Percentiles rank a stretch among this genome's conserved stretches.
Conservation (phyloP, 352 stramenopile species). For the Globisporangium viniferum region DNA sequence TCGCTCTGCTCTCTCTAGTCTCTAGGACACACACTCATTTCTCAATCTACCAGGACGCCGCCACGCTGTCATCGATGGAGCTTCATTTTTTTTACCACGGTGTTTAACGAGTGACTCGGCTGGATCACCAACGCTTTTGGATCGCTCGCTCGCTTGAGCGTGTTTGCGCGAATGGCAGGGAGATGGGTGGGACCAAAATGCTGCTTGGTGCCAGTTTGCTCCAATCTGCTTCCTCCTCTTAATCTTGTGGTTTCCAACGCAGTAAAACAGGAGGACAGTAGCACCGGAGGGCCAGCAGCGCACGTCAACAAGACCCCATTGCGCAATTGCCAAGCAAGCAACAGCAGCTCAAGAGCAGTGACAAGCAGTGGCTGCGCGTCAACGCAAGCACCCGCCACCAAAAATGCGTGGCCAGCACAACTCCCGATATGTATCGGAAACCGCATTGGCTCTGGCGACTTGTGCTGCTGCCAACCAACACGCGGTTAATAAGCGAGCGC, state of each 20-base stretch:
- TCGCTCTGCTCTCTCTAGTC: background rate
- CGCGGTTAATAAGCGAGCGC: background rate
- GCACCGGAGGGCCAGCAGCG: background rate
- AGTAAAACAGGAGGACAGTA: background rate
- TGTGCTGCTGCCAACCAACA: background rate
- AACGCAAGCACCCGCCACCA: background rate
- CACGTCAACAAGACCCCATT: background rate
- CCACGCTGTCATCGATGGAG: background rate
- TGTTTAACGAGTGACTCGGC: background rate
- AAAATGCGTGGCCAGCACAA: background rate
- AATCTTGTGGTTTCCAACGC: background rate
- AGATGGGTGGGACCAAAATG: background rate
- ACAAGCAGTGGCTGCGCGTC: background rate
- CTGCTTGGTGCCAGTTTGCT: background rate
- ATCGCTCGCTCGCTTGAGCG: background rate
- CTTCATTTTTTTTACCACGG: background rate
- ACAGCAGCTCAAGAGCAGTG: background rate
- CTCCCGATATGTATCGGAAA: background rate
- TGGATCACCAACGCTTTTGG: conserved; percentile 1
- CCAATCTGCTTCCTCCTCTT: background rate
- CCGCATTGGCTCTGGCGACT: background rate
- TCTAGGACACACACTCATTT: background rate
- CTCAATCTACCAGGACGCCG: background rate
- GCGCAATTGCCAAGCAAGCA: background rate
- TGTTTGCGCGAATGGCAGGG: background rate